phyloP scores from a whole-genome alignment of 176 grass and related monocot genomes.

The Guadua angustifolia region DNA sequence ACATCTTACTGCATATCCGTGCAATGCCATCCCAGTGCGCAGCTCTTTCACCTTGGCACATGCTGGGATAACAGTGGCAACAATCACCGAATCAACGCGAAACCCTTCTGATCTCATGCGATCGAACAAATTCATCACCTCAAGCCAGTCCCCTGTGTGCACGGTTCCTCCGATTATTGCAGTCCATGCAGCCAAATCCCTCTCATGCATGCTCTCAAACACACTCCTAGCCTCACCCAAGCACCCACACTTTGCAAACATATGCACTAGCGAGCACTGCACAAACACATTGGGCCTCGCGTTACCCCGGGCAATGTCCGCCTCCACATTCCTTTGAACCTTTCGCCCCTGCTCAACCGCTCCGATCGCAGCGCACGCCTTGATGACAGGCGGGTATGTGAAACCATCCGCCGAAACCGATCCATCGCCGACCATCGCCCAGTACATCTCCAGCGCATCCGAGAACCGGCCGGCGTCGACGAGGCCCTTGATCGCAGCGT shows the following conservation, averaged over 20 bases:
- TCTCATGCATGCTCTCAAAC: slow-evolving; percentile 52
- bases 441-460: slow-evolving; percentile 45
- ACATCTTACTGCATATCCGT: slow-evolving; percentile 48
- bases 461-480: slow-evolving; percentile 37
- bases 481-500: slow-evolving; percentile 54
- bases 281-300: slow-evolving; percentile 45
- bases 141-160: slow-evolving; percentile 41
- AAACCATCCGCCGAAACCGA: slow-evolving; percentile 35
- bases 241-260: slow-evolving; percentile 67
- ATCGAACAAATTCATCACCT: slow-evolving; percentile 46
- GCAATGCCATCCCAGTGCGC: slow-evolving; percentile 39
- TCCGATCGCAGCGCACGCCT: slow-evolving; percentile 52
- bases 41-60: slow-evolving; percentile 51
- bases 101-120: slow-evolving; percentile 53
- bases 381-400: slow-evolving; percentile 64
- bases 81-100: slow-evolving; percentile 48
- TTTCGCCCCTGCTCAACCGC: slow-evolving; percentile 45
- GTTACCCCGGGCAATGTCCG: not conserved
- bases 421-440: slow-evolving; percentile 26
- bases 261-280: slow-evolving; percentile 62
- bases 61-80: slow-evolving; percentile 59
- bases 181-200: slow-evolving; percentile 58
- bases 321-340: slow-evolving; percentile 31
- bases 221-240: slow-evolving; percentile 53
- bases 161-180: slow-evolving; percentile 55